Evolutionary conservation across 768 basidiomycete species (phyloP).

Genomic region (Boletus insuetus): DNA sequence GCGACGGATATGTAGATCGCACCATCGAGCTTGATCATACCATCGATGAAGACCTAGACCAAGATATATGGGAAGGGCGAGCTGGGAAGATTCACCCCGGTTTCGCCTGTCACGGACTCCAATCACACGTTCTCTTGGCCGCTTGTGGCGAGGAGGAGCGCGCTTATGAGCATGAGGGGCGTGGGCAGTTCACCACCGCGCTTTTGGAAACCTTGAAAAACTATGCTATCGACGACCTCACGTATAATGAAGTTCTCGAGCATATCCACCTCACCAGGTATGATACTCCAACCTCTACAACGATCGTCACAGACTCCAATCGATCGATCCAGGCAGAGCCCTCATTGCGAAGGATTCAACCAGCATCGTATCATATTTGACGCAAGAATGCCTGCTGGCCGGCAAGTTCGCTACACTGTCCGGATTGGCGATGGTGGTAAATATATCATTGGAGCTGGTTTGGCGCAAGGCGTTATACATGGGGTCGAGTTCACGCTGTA

Average conservation of each 20-base stretch:
- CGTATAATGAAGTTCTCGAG: conserved; percentile 24
- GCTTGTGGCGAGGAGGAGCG: conserved; percentile 38
- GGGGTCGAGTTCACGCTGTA: conserved; percentile 23
- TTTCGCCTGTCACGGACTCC: conserved; percentile 28
- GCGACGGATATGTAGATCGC: conserved; percentile 5
- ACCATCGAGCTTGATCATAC: neutral
- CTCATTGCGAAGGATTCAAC: conserved; percentile 28
- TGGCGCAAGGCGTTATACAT: conserved; percentile 24
- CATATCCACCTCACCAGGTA: neutral
- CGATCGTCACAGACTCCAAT: neutral
- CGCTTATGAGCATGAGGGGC: conserved; percentile 30
- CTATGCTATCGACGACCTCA: conserved; percentile 11
- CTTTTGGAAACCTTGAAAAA: conserved; percentile 18
- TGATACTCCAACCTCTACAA: conserved; percentile 12
- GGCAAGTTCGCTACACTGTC: conserved; percentile 6
- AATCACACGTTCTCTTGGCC: conserved; percentile 42
- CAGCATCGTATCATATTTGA: conserved; percentile 27
- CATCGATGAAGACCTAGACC: conserved; percentile 24
- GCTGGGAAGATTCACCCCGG: conserved; percentile 1
- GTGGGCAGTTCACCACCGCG: conserved; percentile 26
- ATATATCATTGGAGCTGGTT: conserved; percentile 26
- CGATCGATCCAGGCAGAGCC: conserved; percentile 20
- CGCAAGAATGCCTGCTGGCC: conserved; percentile 10
- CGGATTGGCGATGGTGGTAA: neutral
- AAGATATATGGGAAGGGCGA: conserved; percentile 19